These are phyloP conservation scores for Diaporthe vaccinii DNA, from an alignment of 2,329 filamentous ascomycete genomes.

Conservation along the genomic window DNA sequence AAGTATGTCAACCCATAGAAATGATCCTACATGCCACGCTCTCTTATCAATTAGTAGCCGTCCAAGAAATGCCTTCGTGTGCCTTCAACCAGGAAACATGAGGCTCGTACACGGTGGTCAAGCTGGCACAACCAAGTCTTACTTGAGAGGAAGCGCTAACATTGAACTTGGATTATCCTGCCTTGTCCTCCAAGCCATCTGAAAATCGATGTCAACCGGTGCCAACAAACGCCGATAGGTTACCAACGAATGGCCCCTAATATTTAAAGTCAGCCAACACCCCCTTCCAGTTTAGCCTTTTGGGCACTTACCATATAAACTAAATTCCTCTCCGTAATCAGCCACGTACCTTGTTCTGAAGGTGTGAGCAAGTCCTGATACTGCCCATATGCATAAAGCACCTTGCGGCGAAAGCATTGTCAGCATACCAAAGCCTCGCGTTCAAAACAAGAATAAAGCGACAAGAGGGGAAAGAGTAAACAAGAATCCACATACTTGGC, in stretches of 20 bases:
- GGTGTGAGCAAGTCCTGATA: slow-evolving; percentile 3
- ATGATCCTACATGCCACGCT: neutral
- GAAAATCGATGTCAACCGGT: neutral
- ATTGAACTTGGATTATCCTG: neutral
- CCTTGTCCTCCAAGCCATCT: neutral
- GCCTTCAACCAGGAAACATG: neutral
- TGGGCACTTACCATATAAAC: neutral
- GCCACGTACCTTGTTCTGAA: neutral
- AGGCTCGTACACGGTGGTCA: fast-evolving
- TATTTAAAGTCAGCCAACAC: neutral
- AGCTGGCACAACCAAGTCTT: neutral
- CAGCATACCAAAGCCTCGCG: neutral
- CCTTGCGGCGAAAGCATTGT: neutral
- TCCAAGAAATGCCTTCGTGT: neutral
- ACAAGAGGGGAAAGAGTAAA: neutral
- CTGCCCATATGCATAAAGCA: slow-evolving; percentile 1
- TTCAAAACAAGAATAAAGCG: neutral
- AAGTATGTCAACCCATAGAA: neutral
- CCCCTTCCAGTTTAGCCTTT: no score
- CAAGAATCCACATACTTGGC: neutral
- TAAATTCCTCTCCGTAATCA: slow-evolving; percentile 1
- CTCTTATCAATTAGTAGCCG: neutral
- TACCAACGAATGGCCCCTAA: neutral
- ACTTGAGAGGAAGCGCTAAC: no score
- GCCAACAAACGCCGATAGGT: neutral